Conservation (phyloP, 1,284 basidiomycete species). For the Ceratobasidium sp. region DNA sequence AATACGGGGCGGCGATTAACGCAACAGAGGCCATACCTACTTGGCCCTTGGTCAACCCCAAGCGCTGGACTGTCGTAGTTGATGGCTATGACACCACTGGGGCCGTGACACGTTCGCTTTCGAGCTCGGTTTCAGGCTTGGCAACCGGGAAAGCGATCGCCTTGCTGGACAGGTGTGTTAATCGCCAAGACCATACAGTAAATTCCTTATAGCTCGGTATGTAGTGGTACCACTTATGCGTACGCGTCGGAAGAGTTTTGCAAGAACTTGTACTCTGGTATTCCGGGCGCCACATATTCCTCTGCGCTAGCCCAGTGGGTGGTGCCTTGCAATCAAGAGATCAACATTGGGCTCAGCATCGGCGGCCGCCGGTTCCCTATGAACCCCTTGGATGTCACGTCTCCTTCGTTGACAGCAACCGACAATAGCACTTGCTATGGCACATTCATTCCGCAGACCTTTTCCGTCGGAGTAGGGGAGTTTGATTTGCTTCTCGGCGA, state of each 20-base stretch:
- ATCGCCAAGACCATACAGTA: slow-evolving; percentile 60
- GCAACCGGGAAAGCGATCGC: slow-evolving; percentile 68
- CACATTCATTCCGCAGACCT: slow-evolving; percentile 64
- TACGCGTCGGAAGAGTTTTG: slow-evolving; percentile 47
- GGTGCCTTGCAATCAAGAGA: slow-evolving; percentile 47
- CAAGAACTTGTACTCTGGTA: slow-evolving; percentile 44
- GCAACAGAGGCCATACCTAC: slow-evolving; percentile 68
- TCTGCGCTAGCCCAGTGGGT: slow-evolving; percentile 46
- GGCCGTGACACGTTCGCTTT: slow-evolving; percentile 62
- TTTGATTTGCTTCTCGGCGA: slow-evolving; percentile 82
- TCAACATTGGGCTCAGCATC: slow-evolving; percentile 47
- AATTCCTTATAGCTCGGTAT: background rate
- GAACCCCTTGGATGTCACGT: slow-evolving; percentile 75
- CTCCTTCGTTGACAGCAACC: slow-evolving; percentile 56
- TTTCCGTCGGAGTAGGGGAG: slow-evolving; percentile 66
- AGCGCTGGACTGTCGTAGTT: slow-evolving; percentile 77
- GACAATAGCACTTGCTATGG: slow-evolving; percentile 66
- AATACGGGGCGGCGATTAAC: slow-evolving; percentile 67
- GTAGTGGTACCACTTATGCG: slow-evolving; percentile 45
- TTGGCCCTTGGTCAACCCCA: slow-evolving; percentile 69
- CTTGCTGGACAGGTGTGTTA: slow-evolving; percentile 71
- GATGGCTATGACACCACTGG: slow-evolving; percentile 58
- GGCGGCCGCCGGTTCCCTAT: slow-evolving; percentile 38
- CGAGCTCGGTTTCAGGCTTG: slow-evolving; percentile 67
- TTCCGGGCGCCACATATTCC: slow-evolving; percentile 46